Evolutionary conservation across 345 rosid genomes (phyloP), one percentile per base, ranked within the genome.

Genomic region (Populus nigra): DNA sequence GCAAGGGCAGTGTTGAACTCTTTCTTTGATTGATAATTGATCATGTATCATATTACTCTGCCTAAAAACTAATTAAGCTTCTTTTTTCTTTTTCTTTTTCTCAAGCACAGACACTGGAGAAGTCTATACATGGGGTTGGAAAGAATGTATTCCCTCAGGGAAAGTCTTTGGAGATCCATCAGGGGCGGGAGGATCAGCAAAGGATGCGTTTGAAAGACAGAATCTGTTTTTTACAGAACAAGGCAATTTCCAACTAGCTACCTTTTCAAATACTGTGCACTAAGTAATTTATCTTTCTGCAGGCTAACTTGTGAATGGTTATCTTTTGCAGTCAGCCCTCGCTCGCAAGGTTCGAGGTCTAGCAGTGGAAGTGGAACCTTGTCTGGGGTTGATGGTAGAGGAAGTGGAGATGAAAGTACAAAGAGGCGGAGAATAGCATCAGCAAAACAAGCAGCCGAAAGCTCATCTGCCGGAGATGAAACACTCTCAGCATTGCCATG

Each of bases 41-140:
- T 59, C 11, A 59, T 9, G 63, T 5, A 59, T 59, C 63, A n/a
- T n/a, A n/a, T 23, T 59, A 23, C 41, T 2, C 18, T 65, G 68
- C 68, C 8, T 17, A 63, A 55, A 70, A 63, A 70, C 29, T 49
- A 31, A 75, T 15, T 66, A 70, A 68, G 9, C 39, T 47, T 10
- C 10, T 31, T 23, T 76, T 66, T 47, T 10, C 8, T 31, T 22
- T 76, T 69, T n/a, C 6, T 41, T 82, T 41, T 82, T 83, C 69
- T 18, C 82, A 65, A 80, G 79, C 50, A 67, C 84, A 96, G 99
- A 86, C 59, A 79, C 36, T 23, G 97, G 89, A 43, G 93, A 91
- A 74, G 94, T 96, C 71, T 94, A 88, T 77, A 94, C 99, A 38
- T 96, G 99, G 99, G 99, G 99, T 67, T 96, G 99, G 99, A 92